Base-by-base conservation (phyloP, 2,329 filamentous ascomycete genomes). In the Diaporthe helianthi region DNA sequence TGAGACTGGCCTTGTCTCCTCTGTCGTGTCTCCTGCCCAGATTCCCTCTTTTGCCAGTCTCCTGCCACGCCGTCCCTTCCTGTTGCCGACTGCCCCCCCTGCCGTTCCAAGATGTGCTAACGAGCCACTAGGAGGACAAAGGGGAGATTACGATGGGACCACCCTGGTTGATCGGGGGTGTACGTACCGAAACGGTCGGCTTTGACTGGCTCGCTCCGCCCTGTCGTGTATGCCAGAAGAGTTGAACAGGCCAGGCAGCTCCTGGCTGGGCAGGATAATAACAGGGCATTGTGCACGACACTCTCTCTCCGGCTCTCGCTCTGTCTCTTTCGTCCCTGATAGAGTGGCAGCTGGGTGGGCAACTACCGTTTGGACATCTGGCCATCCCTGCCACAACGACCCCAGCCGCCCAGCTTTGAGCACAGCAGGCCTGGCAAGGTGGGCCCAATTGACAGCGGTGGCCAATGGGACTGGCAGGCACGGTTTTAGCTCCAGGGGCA, bases 141-240 rank as follows among this genome's bases (percentile, higher is more conserved):
- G 61, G 69, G 69, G 69, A 71, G 65, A 71, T 71, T 71, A 52
- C 67, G 51, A 69, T 44, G 69, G 67, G 60, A 52, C 63, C 54
- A 63, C 63, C 63, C 69, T 65, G 58, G 58, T 33, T 26, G 36
- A 58, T 68, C 60, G 64, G 49, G 60, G 53, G 36, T 33, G 41
- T 71, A 71, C 69, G 69, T 69, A 71, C 67, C 67, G 12, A 51
- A 49, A 60, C 41, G 31, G 24, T 31, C 31, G 55, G 36, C 55
- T 67, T 19, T 69, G 63, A 70, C 49, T 70, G 69, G 69, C 38
- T 51, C 24, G 31, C 22, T 49, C 12, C 36, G 36, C 61, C 46
- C 31, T 65, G 61, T 64, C n/a, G 33, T 51, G 22, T 64, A 13
- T 64, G 47, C 60, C 60, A 51, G n/a, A 29, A 33, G 33, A 33